Conservation (phyloP, 2,329 filamentous ascomycete genomes). For the Lachnellula occidentalis region DNA sequence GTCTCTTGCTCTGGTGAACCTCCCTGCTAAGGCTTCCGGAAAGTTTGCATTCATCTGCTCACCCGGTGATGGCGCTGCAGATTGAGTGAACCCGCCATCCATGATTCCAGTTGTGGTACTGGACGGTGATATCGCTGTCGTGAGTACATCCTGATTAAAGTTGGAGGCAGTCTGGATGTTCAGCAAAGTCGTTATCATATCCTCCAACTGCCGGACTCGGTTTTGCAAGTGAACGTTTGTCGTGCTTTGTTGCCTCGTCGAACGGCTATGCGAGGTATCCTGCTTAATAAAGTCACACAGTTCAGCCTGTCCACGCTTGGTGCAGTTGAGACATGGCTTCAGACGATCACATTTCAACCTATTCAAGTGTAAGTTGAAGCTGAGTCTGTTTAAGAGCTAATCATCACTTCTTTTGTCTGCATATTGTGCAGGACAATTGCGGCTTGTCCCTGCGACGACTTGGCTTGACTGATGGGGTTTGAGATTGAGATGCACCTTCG, state of each 20-base stretch:
- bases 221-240: conserved; percentile 3
- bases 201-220: conserved; percentile 8
- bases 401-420: conserved; percentile 13
- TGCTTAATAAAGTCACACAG: conserved; percentile 17
- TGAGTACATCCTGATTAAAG: neutral
- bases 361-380: conserved; percentile 1
- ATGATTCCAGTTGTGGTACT: neutral
- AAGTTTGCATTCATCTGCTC: conserved; percentile 1
- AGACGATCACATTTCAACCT: conserved; percentile 45
- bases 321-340: conserved; percentile 47
- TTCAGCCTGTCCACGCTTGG: conserved; percentile 42
- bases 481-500: neutral
- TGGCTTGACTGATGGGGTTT: conserved; percentile 3
- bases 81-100: conserved; percentile 2
- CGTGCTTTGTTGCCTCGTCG: neutral
- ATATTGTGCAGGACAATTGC: conserved; percentile 14
- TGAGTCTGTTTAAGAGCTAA: neutral
- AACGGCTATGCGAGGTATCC: neutral
- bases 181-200: conserved; percentile 9
- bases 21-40: conserved; percentile 1
- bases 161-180: neutral
- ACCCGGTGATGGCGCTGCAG: conserved; percentile 1
- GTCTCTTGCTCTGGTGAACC: conserved; percentile 4
- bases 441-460: conserved; percentile 13
- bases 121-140: neutral